Conservation (phyloP, 257 asterid species). For the Nicotiana paniculata region DNA sequence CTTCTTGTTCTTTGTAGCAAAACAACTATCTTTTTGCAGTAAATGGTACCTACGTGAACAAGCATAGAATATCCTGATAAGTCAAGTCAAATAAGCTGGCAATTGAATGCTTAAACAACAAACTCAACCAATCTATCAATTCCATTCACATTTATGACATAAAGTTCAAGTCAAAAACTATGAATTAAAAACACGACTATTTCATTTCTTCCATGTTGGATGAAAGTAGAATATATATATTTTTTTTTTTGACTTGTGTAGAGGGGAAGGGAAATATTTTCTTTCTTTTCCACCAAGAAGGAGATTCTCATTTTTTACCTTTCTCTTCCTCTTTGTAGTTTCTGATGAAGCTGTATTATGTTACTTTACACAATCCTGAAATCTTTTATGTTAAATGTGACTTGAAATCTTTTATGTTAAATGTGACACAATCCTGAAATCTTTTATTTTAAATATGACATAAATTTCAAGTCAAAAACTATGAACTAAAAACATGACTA, state of each 20-base stretch:
- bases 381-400: not conserved
- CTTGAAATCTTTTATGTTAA: too few relatives aligned
- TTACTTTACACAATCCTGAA: not conserved
- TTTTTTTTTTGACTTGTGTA: too few relatives aligned
- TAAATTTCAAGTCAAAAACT: not conserved
- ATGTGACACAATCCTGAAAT: too few relatives aligned
- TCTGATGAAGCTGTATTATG: not conserved
- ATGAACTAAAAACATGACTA: not conserved
- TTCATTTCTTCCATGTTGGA: not conserved
- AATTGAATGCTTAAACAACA: not conserved
- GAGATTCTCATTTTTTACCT: not conserved
- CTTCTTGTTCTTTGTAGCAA: not conserved
- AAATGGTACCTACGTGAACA: not conserved
- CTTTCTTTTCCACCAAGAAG: not conserved
- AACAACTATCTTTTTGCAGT: not conserved
- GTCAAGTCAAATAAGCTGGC: not conserved
- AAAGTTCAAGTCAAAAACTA: not conserved
- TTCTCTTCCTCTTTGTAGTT: not conserved
- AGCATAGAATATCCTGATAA: not conserved
- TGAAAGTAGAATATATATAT: not conserved
- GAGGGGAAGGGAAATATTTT: not conserved
- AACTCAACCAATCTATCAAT: not conserved
- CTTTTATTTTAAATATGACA: not conserved
- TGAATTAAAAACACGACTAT: not conserved
- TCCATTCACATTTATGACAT: not conserved